phyloP scores from a whole-genome alignment of 257 asterid species.

The Striga asiatica region DNA sequence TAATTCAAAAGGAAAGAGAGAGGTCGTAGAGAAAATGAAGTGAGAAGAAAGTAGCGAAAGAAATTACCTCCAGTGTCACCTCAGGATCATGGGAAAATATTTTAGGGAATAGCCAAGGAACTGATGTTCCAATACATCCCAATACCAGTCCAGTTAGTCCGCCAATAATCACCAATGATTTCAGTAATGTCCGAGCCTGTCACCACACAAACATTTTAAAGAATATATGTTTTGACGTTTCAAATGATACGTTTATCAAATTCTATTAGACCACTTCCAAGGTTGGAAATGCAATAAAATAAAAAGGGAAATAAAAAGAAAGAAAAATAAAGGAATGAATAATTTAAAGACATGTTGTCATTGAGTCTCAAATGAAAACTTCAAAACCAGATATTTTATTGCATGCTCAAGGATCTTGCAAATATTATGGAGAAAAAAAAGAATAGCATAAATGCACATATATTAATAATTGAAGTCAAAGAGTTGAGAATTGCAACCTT shows the following conservation, averaged over 20 bases:
- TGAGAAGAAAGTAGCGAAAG: slow-evolving; percentile 1
- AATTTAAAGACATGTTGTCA: not conserved
- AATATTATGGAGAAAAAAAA: not conserved
- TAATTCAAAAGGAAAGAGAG: too few relatives aligned
- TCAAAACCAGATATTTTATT: too few relatives aligned
- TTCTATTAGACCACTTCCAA: slow-evolving; percentile 1
- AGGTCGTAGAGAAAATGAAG: too few relatives aligned
- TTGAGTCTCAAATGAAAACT: not conserved
- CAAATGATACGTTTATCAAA: too few relatives aligned
- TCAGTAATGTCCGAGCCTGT: slow-evolving; percentile 75
- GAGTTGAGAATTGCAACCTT: slow-evolving; percentile 43
- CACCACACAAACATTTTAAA: slow-evolving; percentile 11
- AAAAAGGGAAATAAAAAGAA: not conserved
- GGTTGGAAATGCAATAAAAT: not conserved
- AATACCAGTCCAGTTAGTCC: slow-evolving; percentile 56
- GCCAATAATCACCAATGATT: slow-evolving; percentile 74
- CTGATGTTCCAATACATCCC: slow-evolving; percentile 59
- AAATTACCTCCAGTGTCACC: slow-evolving; percentile 60
- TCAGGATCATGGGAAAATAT: slow-evolving; percentile 68
- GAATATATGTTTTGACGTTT: not conserved
- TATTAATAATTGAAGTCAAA: not conserved
- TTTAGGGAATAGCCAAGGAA: slow-evolving; percentile 83
- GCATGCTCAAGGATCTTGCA: too few relatives aligned
- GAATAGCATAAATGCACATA: slow-evolving; percentile 6
- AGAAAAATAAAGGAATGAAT: not conserved